Evolutionary conservation across 164 flowering plant genomes (phyloP).

Genomic region (Annona cherimola): DNA sequence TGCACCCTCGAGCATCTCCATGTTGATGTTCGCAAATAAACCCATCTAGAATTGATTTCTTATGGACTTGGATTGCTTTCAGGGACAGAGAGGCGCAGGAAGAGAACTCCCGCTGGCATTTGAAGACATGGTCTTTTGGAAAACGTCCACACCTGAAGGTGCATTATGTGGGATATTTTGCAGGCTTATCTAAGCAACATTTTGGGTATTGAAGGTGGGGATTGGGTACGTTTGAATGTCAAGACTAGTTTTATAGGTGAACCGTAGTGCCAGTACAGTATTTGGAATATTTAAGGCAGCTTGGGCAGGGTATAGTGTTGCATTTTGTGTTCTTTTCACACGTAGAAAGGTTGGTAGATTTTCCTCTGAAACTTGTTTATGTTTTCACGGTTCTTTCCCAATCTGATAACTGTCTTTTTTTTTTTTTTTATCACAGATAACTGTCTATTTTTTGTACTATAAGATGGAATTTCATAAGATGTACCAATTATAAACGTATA

Average conservation of each 20-base stretch:
- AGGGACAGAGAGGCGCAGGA: conserved; percentile 14
- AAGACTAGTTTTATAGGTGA: background rate
- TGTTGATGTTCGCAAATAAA: background rate
- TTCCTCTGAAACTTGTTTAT: too few relatives aligned
- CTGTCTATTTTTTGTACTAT: too few relatives aligned
- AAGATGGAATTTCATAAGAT: too few relatives aligned
- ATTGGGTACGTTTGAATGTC: background rate
- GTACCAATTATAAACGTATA: too few relatives aligned
- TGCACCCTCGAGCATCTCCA: background rate
- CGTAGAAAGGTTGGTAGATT: too few relatives aligned
- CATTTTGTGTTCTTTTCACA: background rate
- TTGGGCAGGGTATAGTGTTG: background rate
- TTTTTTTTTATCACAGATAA: too few relatives aligned
- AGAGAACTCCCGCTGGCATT: conserved; percentile 4
- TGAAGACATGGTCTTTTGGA: background rate
- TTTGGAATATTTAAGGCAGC: background rate
- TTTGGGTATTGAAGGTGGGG: background rate
- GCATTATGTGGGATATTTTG: background rate
- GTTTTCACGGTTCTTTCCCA: too few relatives aligned
- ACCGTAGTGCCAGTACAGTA: background rate
- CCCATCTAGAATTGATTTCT: background rate
- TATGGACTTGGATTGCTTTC: conserved; percentile 1
- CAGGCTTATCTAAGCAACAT: background rate
- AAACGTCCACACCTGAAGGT: background rate
- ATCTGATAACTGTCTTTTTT: too few relatives aligned